A percentile compares a stretch with the other conserved stretches of the same genome.
Conservation (phyloP, 2,329 filamentous ascomycete genomes). For the Phaeosphaeriaceae sp. region DNA sequence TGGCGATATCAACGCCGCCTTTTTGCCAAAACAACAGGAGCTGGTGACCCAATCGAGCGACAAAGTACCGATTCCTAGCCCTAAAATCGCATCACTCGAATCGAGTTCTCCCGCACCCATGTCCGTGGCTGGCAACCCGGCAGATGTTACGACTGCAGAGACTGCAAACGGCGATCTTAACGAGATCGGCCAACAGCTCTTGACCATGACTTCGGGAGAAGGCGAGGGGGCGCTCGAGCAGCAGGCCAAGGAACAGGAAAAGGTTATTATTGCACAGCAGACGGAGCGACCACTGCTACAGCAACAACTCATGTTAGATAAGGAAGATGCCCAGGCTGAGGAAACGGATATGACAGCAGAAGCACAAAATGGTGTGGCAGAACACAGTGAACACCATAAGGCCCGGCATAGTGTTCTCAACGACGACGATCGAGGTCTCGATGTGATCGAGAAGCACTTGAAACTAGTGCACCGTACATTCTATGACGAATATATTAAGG, state of each 20-base stretch:
- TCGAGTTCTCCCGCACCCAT: slow-evolving; percentile 19
- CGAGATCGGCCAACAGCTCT: slow-evolving; percentile 75
- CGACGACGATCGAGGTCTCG: slow-evolving; percentile 86
- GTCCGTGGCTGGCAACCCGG: slow-evolving; percentile 31
- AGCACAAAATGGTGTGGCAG: slow-evolving; percentile 49
- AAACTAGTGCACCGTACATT: slow-evolving; percentile 78
- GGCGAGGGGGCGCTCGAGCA: slow-evolving; percentile 72
- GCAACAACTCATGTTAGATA: slow-evolving; percentile 89
- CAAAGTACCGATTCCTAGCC: slow-evolving; percentile 21
- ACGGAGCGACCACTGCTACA: slow-evolving; percentile 88
- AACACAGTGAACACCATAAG: slow-evolving; percentile 45
- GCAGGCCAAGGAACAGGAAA: slow-evolving; percentile 85
- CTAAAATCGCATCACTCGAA: slow-evolving; percentile 19
- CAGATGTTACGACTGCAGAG: slow-evolving; percentile 24
- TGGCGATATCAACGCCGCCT: slow-evolving; percentile 98
- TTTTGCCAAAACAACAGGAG: slow-evolving; percentile 76
- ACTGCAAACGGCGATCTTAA: slow-evolving; percentile 57
- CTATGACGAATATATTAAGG: slow-evolving; percentile 79
- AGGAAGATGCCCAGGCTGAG: slow-evolving; percentile 72
- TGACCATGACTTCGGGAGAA: slow-evolving; percentile 76
- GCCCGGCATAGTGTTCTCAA: slow-evolving; percentile 79
- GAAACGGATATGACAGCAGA: slow-evolving; percentile 54
- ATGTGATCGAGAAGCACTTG: slow-evolving; percentile 77
- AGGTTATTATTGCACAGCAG: slow-evolving; percentile 85
- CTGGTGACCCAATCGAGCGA: slow-evolving; percentile 35